Conservation (phyloP, 2,329 filamentous ascomycete genomes). For the Ceratocystiopsis sp. region DNA sequence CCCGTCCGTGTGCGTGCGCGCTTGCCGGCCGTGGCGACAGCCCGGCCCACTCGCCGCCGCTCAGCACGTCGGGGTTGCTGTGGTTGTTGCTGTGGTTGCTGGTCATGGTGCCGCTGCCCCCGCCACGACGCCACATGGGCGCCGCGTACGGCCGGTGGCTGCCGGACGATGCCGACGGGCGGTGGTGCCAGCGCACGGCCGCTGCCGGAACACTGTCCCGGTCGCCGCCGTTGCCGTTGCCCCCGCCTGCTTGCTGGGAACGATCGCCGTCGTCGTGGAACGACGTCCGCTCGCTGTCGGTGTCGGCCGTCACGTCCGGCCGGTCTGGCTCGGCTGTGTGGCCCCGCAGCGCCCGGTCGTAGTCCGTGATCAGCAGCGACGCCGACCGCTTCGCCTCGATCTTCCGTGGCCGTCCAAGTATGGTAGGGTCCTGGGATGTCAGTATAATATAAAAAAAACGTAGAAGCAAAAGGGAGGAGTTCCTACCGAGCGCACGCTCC, state of each 20-base stretch:
- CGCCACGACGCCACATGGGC: neutral
- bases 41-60: conserved; percentile 28
- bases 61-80: conserved; percentile 11
- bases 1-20: conserved; percentile 25
- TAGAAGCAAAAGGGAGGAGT: neutral
- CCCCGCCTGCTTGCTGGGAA: conserved; percentile 2
- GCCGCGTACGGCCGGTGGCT: conserved; percentile 20
- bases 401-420: conserved; percentile 18
- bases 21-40: conserved; percentile 46
- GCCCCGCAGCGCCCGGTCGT: conserved; percentile 41
- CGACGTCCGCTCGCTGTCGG: conserved; percentile 37
- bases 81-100: conserved; percentile 15
- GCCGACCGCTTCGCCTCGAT: conserved; percentile 34
- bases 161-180: conserved; percentile 23
- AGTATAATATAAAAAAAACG: too few species aligned
- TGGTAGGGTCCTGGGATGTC: conserved; percentile 21
- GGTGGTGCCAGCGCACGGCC: too few species aligned
- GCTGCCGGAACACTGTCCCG: too few species aligned
- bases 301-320: conserved; percentile 30
- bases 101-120: too few species aligned
- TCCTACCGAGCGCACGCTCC: conserved; percentile 23
- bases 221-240: conserved; percentile 6
- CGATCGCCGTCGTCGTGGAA: conserved; percentile 24
- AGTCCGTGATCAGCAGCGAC: conserved; percentile 43
- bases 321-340: conserved; percentile 39